These are phyloP conservation scores for Eimeria acervulina DNA, from an alignment of 169 alveolate genomes.

Conservation along the genomic window DNA sequence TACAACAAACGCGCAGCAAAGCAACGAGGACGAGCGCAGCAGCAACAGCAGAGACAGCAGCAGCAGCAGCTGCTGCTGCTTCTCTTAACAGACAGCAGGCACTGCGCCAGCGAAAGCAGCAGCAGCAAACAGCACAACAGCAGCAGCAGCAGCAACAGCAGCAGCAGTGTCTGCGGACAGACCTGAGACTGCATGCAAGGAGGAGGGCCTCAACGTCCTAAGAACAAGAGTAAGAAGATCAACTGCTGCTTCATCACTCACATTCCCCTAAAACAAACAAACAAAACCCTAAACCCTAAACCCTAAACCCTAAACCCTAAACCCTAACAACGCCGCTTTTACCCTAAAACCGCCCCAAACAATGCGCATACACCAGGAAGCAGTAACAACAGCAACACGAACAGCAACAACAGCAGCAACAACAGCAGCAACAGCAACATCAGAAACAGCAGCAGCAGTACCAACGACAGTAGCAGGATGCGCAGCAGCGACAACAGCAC, in stretches of 20 bases:
- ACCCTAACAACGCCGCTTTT: too few relatives aligned
- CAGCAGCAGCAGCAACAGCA: neutral
- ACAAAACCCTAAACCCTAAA: neutral
- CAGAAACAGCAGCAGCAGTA: neutral
- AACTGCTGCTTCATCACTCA: neutral
- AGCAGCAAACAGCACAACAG: too few relatives aligned
- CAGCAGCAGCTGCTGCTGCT: neutral
- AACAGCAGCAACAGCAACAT: neutral
- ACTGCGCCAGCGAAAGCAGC: neutral
- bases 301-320: neutral
- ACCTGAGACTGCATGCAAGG: conserved; percentile 9
- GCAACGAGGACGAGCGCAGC: neutral
- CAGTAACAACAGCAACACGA: neutral
- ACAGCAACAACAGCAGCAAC: neutral
- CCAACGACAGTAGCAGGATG: neutral
- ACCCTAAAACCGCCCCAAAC: too few relatives aligned
- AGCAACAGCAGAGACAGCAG: neutral
- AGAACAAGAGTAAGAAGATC: neutral
- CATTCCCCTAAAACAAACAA: neutral
- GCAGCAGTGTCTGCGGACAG: neutral
- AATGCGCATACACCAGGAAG: too few relatives aligned
- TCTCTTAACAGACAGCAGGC: neutral
- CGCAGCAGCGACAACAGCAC: neutral
- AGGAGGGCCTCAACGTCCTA: neutral
- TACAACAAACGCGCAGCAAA: too few relatives aligned